Conservation (phyloP, 305 asterid species). For the Fraxinus paxiana region DNA sequence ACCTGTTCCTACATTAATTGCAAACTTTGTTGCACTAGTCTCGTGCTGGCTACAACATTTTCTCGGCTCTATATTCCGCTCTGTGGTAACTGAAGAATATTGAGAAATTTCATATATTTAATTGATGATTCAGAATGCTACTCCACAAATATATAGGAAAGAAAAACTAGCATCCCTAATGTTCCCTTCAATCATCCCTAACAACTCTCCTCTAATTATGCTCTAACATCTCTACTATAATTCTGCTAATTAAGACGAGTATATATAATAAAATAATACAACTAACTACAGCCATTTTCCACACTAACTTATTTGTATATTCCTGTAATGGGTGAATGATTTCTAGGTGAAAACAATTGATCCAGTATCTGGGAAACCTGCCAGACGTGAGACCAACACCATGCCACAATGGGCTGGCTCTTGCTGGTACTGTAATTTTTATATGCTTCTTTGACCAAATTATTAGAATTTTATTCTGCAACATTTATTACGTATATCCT, state of each 20-base stretch:
- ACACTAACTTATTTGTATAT: background rate
- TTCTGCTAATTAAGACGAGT: background rate
- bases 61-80: background rate
- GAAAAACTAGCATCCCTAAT: background rate
- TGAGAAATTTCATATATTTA: background rate
- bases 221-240: background rate
- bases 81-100: constrained; percentile 10
- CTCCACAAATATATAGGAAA: background rate
- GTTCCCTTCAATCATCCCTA: background rate
- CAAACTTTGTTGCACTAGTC: background rate
- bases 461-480: background rate
- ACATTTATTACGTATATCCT: background rate
- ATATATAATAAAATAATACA: background rate
- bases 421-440: constrained; percentile 62
- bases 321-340: constrained; percentile 15
- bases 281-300: background rate
- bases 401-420: constrained; percentile 99
- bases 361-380: constrained; percentile 62
- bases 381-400: constrained; percentile 85
- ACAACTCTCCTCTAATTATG: background rate
- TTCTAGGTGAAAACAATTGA: constrained; percentile 68
- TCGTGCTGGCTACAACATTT: background rate
- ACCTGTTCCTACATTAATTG: background rate
- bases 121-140: background rate
- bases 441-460: constrained; percentile 18